Base-by-base conservation (phyloP, 1,284 basidiomycete species). In the Paramarasmius palmivorus region DNA sequence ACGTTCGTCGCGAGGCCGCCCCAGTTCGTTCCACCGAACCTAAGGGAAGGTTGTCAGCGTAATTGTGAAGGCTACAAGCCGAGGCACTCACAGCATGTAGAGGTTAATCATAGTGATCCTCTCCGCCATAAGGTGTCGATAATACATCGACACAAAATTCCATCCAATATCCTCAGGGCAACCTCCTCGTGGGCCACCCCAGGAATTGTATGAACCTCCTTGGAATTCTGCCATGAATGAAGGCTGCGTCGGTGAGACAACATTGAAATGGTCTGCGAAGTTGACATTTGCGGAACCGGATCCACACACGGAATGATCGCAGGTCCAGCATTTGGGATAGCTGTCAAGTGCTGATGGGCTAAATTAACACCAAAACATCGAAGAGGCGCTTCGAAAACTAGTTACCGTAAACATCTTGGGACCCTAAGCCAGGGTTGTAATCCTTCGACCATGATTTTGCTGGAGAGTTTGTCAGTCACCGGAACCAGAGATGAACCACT, bases 151-250 rank as follows among this genome's bases (percentile, higher is more conserved):
- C 9, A 48, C 51, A 23, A 53, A 53, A 23, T 47, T 35, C 25
- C 3, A n/a, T 35, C 35, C 47, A 37, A 38, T 26, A 25, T 51
- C 23, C 2, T 19, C 44, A 17, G 44, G 44, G 15, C 44, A 26
- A 12, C 44, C 56, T 44, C 52, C 52, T 49, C 42, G 17, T 40
- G 39, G 39, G 10, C 39, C 52, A 25, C 44, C 44, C 29, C 23
- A 46, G 8, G 23, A 35, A 32, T 17, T 81, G 49, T 74, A 81
- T 15, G 81, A 67, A 12, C 81, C 81, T 8, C 73, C 82, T 72
- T 74, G 72, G 54, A 74, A 74, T 70, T 76, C 61, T 59, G 20
- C 29, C 10, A 50, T 35, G 35, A 55, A 41, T 2, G 29, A n/a
- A 25, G 38, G 23, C 7, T 29, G 47, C 19, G 26, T 15, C 17